Base-by-base conservation (phyloP, 495 filamentous ascomycete species). In the Penicillium paxilli region DNA sequence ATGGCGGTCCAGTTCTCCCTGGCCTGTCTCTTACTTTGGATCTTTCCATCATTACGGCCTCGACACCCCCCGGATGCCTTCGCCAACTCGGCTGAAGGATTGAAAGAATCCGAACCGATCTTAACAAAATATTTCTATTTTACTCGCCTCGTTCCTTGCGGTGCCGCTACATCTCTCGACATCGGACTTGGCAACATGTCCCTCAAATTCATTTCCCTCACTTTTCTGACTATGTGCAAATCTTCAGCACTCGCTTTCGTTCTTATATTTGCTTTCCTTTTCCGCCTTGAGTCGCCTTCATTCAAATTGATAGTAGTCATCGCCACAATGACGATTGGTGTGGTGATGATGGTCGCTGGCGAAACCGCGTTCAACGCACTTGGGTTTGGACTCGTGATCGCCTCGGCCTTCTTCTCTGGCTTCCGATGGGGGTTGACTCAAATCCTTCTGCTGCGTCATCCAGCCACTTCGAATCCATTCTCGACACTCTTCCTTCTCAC, bases 141-240 rank as follows among this genome's bases (percentile, higher is more conserved):
- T 21, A 95, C 91, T 20, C 85, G 95, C 47, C 88, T 99, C 60
- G 91, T 88, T 3, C 95, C 95, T 4, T 99, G 95, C 69, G 95
- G 93, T 54, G 78, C 87, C 23, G 92, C 94, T 1, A 99, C 95
- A 1, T 94, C 92, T 5, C 82, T 99, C 42, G 95, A 99, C 69
- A 96, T 99, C 63, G 95, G 95, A 12, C 72, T 99, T 47, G 95
- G 95, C 42, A 99, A 99, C 65, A 96, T 91, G 74, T 94, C 89
- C 33, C 73, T 99, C 57, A 91, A 91, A 64, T 97, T 95, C 70
- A 98, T 99, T 57, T 89, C 89, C 47, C 84, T 99, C 50, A 96
- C 95, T 5, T 99, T 99, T 64, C 94, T 96, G 65, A 99, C 93
- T 51, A 99, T 99, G 95, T 98, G 94, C 72, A 99, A 99, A 84